Base-by-base conservation (phyloP, 75 land plant species). In the Ceratopteris richardii region DNA sequence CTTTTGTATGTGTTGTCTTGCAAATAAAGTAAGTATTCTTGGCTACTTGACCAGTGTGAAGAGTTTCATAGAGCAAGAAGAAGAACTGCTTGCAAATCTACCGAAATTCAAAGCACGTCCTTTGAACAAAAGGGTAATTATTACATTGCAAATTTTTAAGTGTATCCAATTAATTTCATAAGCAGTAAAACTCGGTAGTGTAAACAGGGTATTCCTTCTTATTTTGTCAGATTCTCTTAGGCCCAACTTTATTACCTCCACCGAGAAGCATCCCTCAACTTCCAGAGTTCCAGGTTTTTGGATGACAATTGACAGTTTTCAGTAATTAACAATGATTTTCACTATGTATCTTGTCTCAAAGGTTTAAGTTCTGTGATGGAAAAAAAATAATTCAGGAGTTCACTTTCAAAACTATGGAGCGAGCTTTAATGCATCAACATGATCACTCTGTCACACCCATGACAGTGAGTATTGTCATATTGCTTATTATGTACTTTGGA, bases 371-470 rank as follows among this genome's bases (percentile, higher is more conserved):
- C n/a, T n/a, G n/a, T n/a, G n/a, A n/a, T n/a, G n/a, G n/a, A n/a
- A n/a, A n/a, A 29, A 27, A 53, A 21, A 5, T 63, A 0, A 9
- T 44, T 17, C 68, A 95, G 97, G 97, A 90, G 74, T 95, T 95
- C 57, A 85, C 80, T 62, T 69, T 95, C 44, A 75, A 77, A 47
- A 95, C 99, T 28, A 79, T 70, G 87, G 82, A 85, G 50, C 89
- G 99, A 22, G 99, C 99, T 6, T 24, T 52, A 2, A 66, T 63
- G 40, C 88, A 52, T 52, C 54, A 80, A 48, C 77, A 84, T 61
- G 66, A n/a, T n/a, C n/a, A n/a, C n/a, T n/a, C 66, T 12, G 80
- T 73, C 57, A 67, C 77, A 39, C 52, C 78, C 20, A 51, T 76
- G 18, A 61, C 58, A 22, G 61, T 43, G 17, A 46, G 37, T 3